A percentile compares a stretch with the other conserved stretches of the same genome.
These are phyloP conservation scores for Penicillium bialowiezense DNA, from an alignment of 495 filamentous ascomycete species.

Conservation along the genomic window DNA sequence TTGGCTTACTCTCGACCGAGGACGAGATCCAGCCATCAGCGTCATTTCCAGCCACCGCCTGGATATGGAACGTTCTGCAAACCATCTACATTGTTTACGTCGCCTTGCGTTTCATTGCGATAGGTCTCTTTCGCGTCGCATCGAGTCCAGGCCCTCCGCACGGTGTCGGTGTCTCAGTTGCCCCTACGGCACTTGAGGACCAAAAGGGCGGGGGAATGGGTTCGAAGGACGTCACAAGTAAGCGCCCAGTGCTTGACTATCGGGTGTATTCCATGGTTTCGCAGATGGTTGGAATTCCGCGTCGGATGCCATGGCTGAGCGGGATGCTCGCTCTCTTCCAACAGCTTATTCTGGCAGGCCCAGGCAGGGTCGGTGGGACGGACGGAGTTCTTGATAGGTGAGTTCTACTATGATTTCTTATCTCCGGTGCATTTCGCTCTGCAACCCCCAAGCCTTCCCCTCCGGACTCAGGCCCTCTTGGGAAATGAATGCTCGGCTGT, in stretches of 20 bases:
- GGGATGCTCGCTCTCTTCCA: slow-evolving; percentile 70
- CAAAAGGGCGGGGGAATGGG: slow-evolving; percentile 12
- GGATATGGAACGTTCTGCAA: slow-evolving; percentile 71
- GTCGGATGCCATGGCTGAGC: slow-evolving; percentile 82
- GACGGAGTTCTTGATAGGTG: slow-evolving; percentile 87
- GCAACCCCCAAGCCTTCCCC: slow-evolving; percentile 13
- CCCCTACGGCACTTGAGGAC: slow-evolving; percentile 22
- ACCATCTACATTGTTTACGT: slow-evolving; percentile 63
- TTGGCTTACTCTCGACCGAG: slow-evolving; percentile 43
- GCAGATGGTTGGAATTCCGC: slow-evolving; percentile 64
- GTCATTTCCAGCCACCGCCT: slow-evolving; percentile 33
- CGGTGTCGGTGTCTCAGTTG: slow-evolving; percentile 22
- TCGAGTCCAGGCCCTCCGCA: slow-evolving; percentile 28
- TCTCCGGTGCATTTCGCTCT: slow-evolving; percentile 18
- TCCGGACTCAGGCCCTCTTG: slow-evolving; percentile 24
- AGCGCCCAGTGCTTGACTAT: slow-evolving; percentile 72
- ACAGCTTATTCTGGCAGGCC: slow-evolving; percentile 65
- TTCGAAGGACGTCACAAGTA: slow-evolving; percentile 45
- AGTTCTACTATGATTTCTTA: slow-evolving; percentile 41
- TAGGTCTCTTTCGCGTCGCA: slow-evolving; percentile 46
- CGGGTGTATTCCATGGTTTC: slow-evolving; percentile 67
- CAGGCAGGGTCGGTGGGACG: slow-evolving; percentile 68
- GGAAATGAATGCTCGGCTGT: slow-evolving; percentile 25
- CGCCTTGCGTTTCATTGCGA: slow-evolving; percentile 60
- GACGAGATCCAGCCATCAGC: slow-evolving; percentile 18